Conservation (phyloP, 805 yeast genomes). For the Saccharomyces paradoxus region DNA sequence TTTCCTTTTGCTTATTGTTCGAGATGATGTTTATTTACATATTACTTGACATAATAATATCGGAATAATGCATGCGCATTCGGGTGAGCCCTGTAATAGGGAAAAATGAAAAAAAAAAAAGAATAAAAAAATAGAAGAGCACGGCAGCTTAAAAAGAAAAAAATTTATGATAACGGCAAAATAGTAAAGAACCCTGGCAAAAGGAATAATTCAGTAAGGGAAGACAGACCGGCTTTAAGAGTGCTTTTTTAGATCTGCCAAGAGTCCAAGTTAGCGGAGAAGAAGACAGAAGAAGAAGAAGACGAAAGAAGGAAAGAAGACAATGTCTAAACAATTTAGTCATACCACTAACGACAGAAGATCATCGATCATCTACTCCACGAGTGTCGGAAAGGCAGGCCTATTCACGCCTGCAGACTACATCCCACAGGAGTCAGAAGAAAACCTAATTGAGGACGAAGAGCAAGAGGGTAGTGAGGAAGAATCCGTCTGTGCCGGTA, state of each 20-base stretch:
- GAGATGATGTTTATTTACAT: not conserved
- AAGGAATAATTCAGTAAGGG: not conserved
- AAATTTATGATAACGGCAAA: not conserved
- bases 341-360: slow-evolving; percentile 24
- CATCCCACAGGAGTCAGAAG: slow-evolving; percentile 8
- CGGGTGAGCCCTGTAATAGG: not conserved
- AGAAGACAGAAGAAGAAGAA: not conserved
- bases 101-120: not conserved
- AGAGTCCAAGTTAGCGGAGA: not conserved
- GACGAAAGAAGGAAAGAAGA: not conserved
- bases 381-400: slow-evolving; percentile 29
- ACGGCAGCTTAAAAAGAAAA: not conserved
- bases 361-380: slow-evolving; percentile 28
- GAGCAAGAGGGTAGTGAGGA: slow-evolving; percentile 6
- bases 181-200: not conserved
- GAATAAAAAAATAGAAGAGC: not conserved
- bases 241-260: not conserved
- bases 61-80: not conserved
- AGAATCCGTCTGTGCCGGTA: not conserved
- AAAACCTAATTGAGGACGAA: slow-evolving; percentile 9
- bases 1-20: not conserved
- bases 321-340: slow-evolving; percentile 15
- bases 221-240: not conserved
- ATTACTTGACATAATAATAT: not conserved
- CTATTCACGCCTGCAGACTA: slow-evolving; percentile 27